Conservation (phyloP, 768 basidiomycete genomes). For the Gymnopilus junonius region DNA sequence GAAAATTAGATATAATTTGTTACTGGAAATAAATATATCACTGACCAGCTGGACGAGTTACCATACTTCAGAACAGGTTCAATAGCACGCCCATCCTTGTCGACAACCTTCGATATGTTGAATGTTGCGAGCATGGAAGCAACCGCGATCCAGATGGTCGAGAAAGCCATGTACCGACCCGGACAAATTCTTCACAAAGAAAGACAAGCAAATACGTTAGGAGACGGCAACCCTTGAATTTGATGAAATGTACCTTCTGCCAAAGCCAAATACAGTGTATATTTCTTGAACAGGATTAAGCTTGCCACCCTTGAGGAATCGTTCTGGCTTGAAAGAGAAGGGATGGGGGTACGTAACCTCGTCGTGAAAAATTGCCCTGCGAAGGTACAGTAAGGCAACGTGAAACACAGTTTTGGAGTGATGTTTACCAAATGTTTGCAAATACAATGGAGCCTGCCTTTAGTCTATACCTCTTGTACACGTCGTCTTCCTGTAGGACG, state of each 20-base stretch:
- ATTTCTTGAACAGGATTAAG: conserved; percentile 7
- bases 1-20: background rate
- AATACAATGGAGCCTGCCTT: conserved; percentile 34
- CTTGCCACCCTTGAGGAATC: conserved; percentile 27
- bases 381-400: background rate
- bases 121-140: conserved; percentile 22
- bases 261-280: conserved; percentile 22
- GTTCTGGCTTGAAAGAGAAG: conserved; percentile 31
- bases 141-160: conserved; percentile 20
- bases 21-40: background rate
- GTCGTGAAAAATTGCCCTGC: conserved; percentile 38
- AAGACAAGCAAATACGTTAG: background rate
- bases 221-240: background rate
- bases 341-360: conserved; percentile 35
- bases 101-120: conserved; percentile 20
- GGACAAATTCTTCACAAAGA: conserved; percentile 26
- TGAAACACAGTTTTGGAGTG: no score
- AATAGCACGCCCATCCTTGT: conserved; percentile 19
- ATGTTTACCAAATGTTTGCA: conserved; percentile 29
- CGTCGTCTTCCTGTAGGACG: conserved; percentile 37
- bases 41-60: conserved; percentile 4
- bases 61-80: conserved; percentile 6
- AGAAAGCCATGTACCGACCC: conserved; percentile 24
- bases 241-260: conserved; percentile 14
- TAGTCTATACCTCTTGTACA: conserved; percentile 42